phyloP scores from a whole-genome alignment of 345 rosid genomes.

The Draba incana region DNA sequence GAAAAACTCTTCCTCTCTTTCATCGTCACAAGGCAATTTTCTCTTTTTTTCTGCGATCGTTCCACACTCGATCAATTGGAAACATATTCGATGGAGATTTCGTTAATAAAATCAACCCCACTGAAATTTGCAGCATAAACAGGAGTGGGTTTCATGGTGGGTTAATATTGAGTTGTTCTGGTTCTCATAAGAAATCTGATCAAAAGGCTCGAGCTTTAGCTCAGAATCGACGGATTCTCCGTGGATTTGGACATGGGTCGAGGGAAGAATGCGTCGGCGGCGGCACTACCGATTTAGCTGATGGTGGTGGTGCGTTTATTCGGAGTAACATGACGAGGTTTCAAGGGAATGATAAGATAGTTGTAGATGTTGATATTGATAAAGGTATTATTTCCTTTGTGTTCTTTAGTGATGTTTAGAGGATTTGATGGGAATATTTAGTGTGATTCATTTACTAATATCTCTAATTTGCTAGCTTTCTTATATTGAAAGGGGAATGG shows the following conservation, averaged over 20 bases:
- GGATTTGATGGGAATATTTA: background rate
- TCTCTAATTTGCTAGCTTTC: background rate
- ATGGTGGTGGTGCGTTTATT: conserved; percentile 48
- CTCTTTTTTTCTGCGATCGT: conserved; percentile 36
- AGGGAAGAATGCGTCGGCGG: conserved; percentile 43
- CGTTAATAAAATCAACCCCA: conserved; percentile 19
- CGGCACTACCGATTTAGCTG: conserved; percentile 44
- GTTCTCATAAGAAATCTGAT: conserved; percentile 39
- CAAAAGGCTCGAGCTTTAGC: conserved; percentile 54
- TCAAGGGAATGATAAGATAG: conserved; percentile 55
- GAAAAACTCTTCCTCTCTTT: too few relatives aligned
- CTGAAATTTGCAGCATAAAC: conserved; percentile 22
- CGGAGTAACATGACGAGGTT: conserved; percentile 52
- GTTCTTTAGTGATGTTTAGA: background rate
- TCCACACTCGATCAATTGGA: conserved; percentile 36
- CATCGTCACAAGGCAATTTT: too few relatives aligned
- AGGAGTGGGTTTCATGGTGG: conserved; percentile 22
- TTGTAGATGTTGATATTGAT: conserved; percentile 94
- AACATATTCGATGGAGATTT: conserved; percentile 21
- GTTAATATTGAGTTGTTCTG: conserved; percentile 55
- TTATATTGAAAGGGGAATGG: background rate
- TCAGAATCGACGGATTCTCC: conserved; percentile 46
- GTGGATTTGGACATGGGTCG: conserved; percentile 48
- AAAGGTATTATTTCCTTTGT: conserved; percentile 57
- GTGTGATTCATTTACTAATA: background rate